A percentile compares a stretch with the other conserved stretches of the same genome.
phyloP scores from a whole-genome alignment of 768 basidiomycete species.

The Lactifluus echinatus region DNA sequence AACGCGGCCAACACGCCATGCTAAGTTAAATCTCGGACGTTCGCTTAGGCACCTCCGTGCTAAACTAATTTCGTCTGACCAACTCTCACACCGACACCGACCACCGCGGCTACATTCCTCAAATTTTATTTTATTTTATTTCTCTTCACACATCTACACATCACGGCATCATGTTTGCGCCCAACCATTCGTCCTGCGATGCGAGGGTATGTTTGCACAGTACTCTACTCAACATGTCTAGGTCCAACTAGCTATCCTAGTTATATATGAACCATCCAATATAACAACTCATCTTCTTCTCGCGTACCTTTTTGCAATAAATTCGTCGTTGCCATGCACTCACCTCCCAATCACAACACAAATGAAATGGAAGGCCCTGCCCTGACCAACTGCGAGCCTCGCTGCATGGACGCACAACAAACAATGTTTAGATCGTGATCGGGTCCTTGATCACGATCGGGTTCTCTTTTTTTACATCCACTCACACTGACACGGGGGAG shows the following conservation, averaged over 20 bases:
- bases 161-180: too few relatives aligned
- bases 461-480: too few relatives aligned
- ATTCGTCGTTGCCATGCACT: background rate
- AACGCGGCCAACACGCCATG: conserved; percentile 1
- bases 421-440: background rate
- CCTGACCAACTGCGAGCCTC: background rate
- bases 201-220: too few relatives aligned
- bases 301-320: background rate
- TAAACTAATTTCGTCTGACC: background rate
- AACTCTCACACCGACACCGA: background rate
- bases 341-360: background rate
- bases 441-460: conserved; percentile 7
- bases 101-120: too few relatives aligned
- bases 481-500: background rate
- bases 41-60: background rate
- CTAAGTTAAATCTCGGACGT: too few relatives aligned
- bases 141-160: too few relatives aligned
- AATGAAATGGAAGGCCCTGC: background rate
- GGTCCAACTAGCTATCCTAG: too few relatives aligned
- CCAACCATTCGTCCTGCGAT: too few relatives aligned
- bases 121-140: too few relatives aligned
- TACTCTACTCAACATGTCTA: too few relatives aligned
- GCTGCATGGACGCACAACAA: background rate
- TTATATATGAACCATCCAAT: background rate
- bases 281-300: background rate